Evolutionary conservation across 352 stramenopile genomes (phyloP).

Genomic region (Pythium dissimile): DNA sequence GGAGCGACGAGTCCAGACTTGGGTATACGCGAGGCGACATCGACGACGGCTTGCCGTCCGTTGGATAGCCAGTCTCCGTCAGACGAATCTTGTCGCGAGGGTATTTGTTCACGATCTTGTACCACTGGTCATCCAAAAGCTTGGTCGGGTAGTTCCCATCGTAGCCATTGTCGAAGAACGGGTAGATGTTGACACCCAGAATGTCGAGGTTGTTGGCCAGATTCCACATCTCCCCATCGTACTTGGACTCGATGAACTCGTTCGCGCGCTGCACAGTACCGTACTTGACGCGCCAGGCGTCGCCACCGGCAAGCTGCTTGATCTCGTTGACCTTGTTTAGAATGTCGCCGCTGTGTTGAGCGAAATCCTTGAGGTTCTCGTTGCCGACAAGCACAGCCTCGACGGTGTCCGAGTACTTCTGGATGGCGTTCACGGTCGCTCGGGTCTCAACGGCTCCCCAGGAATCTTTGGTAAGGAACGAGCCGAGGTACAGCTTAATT

Average conservation of each 20-base stretch:
- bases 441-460: slow-evolving; percentile 42
- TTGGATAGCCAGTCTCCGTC: slow-evolving; percentile 34
- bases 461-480: slow-evolving; percentile 43
- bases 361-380: slow-evolving; percentile 28
- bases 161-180: slow-evolving; percentile 34
- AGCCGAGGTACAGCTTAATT: slow-evolving; percentile 50
- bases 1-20: slow-evolving; percentile 16
- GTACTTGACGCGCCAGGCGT: slow-evolving; percentile 42
- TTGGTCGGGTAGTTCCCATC: slow-evolving; percentile 14
- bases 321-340: slow-evolving; percentile 29
- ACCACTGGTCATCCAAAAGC: slow-evolving; percentile 27
- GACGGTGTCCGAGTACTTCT: slow-evolving; percentile 41
- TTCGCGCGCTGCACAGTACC: slow-evolving; percentile 42
- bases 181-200: slow-evolving; percentile 38
- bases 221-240: slow-evolving; percentile 12
- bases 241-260: slow-evolving; percentile 23
- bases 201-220: slow-evolving; percentile 20
- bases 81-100: slow-evolving; percentile 25
- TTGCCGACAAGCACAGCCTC: slow-evolving; percentile 49
- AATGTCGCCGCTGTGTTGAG: slow-evolving; percentile 15
- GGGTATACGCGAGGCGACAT: slow-evolving; percentile 18
- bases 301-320: slow-evolving; percentile 15
- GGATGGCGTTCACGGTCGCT: slow-evolving; percentile 34
- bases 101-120: slow-evolving; percentile 21
- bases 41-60: slow-evolving; percentile 16